phyloP scores from a whole-genome alignment of 2,329 filamentous ascomycete genomes.

The Simplicillium sp. region DNA sequence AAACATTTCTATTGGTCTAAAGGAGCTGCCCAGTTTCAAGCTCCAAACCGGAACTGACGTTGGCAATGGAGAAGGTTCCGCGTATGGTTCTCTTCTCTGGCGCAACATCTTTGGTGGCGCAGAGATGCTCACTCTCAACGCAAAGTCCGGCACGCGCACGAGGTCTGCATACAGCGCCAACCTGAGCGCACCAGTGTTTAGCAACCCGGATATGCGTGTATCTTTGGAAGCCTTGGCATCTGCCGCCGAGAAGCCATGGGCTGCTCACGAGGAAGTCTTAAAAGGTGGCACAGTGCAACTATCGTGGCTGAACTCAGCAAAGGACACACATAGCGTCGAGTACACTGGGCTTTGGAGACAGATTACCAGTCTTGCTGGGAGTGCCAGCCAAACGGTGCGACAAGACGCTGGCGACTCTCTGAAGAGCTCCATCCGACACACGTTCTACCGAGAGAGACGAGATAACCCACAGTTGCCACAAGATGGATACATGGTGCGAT shows the following conservation, averaged over 20 bases:
- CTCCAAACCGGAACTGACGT: conserved; percentile 93
- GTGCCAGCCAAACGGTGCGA: conserved; percentile 73
- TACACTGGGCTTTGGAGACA: conserved; percentile 84
- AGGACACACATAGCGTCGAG: conserved; percentile 65
- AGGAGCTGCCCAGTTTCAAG: conserved; percentile 73
- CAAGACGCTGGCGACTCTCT: conserved; percentile 82
- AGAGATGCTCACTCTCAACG: conserved; percentile 80
- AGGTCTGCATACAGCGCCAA: conserved; percentile 83
- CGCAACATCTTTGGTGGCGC: conserved; percentile 93
- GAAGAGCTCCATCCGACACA: conserved; percentile 79
- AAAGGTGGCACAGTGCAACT: conserved; percentile 70
- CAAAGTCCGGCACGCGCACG: conserved; percentile 81
- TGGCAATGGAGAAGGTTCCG: conserved; percentile 87
- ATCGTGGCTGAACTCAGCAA: conserved; percentile 57
- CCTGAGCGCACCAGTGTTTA: conserved; percentile 73
- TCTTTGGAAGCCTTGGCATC: conserved; percentile 75
- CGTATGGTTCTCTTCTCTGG: conserved; percentile 77
- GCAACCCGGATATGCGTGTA: conserved; percentile 72
- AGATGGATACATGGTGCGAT: conserved; percentile 70
- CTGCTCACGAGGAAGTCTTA: conserved; percentile 83
- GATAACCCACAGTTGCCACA: conserved; percentile 81
- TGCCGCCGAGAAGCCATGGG: conserved; percentile 82
- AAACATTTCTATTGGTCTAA: conserved; percentile 73
- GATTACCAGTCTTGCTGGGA: conserved; percentile 65
- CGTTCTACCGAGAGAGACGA: conserved; percentile 69